Base-by-base conservation (phyloP, 2,329 filamentous ascomycete genomes). In the Paecilomyces sp. region DNA sequence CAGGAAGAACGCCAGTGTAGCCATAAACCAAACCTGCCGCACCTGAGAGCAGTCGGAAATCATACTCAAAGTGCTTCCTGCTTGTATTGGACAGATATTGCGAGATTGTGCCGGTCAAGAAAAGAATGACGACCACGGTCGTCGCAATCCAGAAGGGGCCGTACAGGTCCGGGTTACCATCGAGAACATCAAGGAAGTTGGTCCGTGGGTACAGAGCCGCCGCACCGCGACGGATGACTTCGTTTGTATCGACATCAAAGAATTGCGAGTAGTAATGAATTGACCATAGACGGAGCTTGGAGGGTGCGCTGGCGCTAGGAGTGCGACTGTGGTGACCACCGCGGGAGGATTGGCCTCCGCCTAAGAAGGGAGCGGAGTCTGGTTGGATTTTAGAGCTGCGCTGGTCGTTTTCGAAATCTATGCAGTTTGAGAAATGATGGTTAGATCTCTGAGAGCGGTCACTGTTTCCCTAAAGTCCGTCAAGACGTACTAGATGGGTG, bases 131-230 rank as follows among this genome's bases (percentile, higher is more conserved):
- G 12, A 99, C 88, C 9, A 99, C 94, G 0, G 94, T 97, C 0
- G 94, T 97, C 9, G 94, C 94, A 77, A 99, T 97, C 94, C 94
- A 99, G 72, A 97, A 92, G 1, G 94, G 94, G 0, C 93, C 93
- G 80, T 99, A 99, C 34, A 99, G 80, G 71, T 99, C 94, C 1
- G 94, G 91, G 74, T 97, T 97, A 22, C 94, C 94, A 73, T 99
- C 94, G 30, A 99, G 84, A 36, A 97, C 91, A 72, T 99, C 94
- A 64, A 99, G 87, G 78, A 99, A 99, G 80, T 96, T 97, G 60
- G 88, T 88, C 63, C 91, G 88, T 54, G 94, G 94, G 76, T 89
- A 96, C 47, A 97, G 80, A n/a, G 93, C 88, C 1, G 92, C 89
- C 75, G 87, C 88, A 77, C 94, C 97, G 65, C 94, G 89, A 70